These are phyloP conservation scores for Clonostachys byssicola DNA, from an alignment of 2,329 filamentous ascomycete genomes.

Conservation along the genomic window DNA sequence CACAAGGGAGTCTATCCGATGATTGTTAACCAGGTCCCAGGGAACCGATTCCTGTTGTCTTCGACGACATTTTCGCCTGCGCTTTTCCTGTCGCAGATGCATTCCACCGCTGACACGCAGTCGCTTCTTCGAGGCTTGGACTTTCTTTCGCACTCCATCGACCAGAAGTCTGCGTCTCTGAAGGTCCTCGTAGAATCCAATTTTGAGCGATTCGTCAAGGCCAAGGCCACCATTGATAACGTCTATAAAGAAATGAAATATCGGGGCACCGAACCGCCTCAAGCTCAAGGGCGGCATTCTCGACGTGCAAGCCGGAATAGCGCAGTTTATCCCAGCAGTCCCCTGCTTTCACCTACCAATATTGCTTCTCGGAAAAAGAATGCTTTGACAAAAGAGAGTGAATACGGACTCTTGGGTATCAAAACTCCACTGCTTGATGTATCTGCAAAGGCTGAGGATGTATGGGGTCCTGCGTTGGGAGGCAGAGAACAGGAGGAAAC, in stretches of 20 bases:
- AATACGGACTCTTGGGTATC: slow-evolving; percentile 85
- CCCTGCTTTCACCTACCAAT: slow-evolving; percentile 22
- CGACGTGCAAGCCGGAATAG: slow-evolving; percentile 65
- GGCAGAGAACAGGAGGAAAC: slow-evolving; percentile 88
- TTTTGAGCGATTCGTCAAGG: slow-evolving; percentile 95
- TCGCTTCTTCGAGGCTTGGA: slow-evolving; percentile 78
- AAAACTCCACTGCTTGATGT: slow-evolving; percentile 85
- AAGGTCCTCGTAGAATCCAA: slow-evolving; percentile 97
- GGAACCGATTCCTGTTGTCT: slow-evolving; percentile 90
- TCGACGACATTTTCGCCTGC: slow-evolving; percentile 94
- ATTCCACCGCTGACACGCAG: slow-evolving; percentile 79
- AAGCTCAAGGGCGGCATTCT: slow-evolving; percentile 45
- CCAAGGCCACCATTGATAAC: slow-evolving; percentile 97
- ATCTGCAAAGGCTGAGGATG: slow-evolving; percentile 90
- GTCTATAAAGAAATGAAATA: slow-evolving; percentile 98
- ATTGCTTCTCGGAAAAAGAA: slow-evolving; percentile 74
- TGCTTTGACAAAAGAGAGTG: slow-evolving; percentile 85
- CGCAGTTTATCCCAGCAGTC: slow-evolving; percentile 45
- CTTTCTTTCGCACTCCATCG: slow-evolving; percentile 84
- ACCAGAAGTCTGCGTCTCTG: slow-evolving; percentile 94
- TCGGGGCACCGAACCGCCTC: slow-evolving; percentile 50
- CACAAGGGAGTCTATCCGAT: not conserved
- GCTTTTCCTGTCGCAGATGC: slow-evolving; percentile 87
- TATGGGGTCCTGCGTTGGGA: slow-evolving; percentile 92
- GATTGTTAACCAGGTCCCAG: slow-evolving; percentile 29